Conservation (phyloP, 805 yeast species). For the Schizosaccharomyces japonicus region DNA sequence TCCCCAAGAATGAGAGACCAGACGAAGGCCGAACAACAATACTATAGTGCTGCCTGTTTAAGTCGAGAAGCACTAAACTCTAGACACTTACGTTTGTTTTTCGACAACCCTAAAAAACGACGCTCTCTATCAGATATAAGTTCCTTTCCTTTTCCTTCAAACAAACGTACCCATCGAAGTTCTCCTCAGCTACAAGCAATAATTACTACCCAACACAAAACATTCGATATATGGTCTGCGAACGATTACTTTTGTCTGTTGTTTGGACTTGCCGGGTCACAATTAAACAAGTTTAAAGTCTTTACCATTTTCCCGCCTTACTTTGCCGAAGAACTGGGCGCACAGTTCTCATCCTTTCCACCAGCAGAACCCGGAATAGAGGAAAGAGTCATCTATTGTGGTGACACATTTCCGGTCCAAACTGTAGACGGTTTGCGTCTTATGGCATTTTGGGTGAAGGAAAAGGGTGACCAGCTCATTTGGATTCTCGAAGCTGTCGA, state of each 20-base stretch:
- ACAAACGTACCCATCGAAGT: background rate
- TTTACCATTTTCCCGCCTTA: background rate
- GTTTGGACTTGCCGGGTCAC: background rate
- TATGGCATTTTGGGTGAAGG: conserved; percentile 3
- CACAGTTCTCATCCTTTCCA: background rate
- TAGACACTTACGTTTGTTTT: too few species aligned
- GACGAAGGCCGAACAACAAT: too few species aligned
- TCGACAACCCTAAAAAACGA: background rate
- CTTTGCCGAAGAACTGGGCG: background rate
- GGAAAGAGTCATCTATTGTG: background rate
- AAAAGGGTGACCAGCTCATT: background rate
- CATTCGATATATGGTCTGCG: background rate
- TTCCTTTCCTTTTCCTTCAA: background rate
- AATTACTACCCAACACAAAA: background rate
- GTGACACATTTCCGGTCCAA: background rate
- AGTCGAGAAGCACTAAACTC: too few species aligned
- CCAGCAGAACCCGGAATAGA: background rate
- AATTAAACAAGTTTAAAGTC: background rate
- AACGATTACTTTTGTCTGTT: conserved; percentile 3
- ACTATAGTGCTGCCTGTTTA: too few species aligned
- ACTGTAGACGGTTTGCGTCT: background rate
- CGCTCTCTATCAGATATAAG: background rate
- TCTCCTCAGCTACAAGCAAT: conserved; percentile 2
- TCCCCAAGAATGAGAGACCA: too few species aligned
- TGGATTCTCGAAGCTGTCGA: conserved; percentile 2